Base-by-base conservation (phyloP, 306 rosid genomes). In the Amphicarpaea edgeworthii region DNA sequence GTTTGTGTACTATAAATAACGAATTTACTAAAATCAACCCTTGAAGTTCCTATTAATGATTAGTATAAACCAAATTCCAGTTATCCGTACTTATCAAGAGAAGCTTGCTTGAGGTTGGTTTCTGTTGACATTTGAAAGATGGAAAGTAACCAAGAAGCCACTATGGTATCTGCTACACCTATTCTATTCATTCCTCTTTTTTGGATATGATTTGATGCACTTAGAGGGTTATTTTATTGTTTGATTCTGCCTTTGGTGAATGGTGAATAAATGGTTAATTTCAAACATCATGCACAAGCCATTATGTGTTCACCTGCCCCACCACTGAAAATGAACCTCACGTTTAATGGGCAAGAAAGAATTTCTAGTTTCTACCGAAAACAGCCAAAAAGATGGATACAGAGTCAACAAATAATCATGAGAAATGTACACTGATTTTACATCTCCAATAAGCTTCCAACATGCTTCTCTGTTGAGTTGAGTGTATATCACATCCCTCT, bases 261-360 rank as follows among this genome's bases (percentile, higher is more conserved):
- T 74, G 70, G 73, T 73, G 77, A 57, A 70, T 57, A 65, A 38
- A 42, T 55, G 73, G 70, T 63, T 74, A 73, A 62, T 82, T 65
- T 77, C 63, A 71, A 42, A 66, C 68, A 40, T 46, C 81, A 77
- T 47, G 83, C 65, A 10, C 40, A 10, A 10, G 63, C 68, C 47
- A 81, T 77, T 55, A 57, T 70, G 79, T 55, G 59, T 66, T 71
- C 40, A 53, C 19, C 19, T 76, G 80, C 62, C 83, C 88, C 82
- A 79, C 88, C 77, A 79, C 78, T 76, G 55, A 79, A 71, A 85
- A 79, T 64, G 78, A 85, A 19, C 54, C 74, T 69, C 77, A 60
- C 75, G 50, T 82, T 85, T 70, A 72, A 72, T 81, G 86, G 84
- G 49, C 12, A 43, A 20, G 75, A 76, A 60, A 37, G 81, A 72